Evolutionary conservation across 2,329 filamentous ascomycete genomes (phyloP), one percentile per base, ranked within the genome.

Genomic region (Penicillium psychrosexuale): DNA sequence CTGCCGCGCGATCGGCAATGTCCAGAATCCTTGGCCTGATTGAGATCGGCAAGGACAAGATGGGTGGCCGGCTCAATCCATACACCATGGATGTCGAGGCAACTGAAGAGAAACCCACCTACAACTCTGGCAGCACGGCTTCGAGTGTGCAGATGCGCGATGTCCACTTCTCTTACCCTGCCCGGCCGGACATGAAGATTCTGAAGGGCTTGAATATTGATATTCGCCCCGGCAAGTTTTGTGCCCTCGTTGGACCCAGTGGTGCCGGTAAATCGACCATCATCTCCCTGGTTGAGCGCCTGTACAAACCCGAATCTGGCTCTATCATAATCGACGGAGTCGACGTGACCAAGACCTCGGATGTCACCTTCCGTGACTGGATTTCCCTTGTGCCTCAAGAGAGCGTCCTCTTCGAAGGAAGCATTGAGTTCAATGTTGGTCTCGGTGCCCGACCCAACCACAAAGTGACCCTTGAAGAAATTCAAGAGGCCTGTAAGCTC

Each of bases 211-310:
- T 88, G 28, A 80, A 77, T 5, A 74, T 89, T 24, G 77, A 78
- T 2, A 81, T 88, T 28, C 59, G 54, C 9, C 67, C 72, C 0
- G 72, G 72, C 5, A 60, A 72, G 50, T 78, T 77, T 60, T 74
- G 69, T 13, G 79, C 78, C 2, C 74, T 81, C 15, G 85, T 92
- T 89, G 85, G 86, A 0, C 83, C 84, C 4, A 86, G 83, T 0
- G 86, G 86, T 4, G 82, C 84, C 1, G 86, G 86, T 2, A 89
- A 89, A 66, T 87, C 83, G 0, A 88, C 85, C 28, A 83, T 86
- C 47, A 78, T 88, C 62, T 79, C 82, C 1, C 62, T 80, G 7
- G 62, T 80, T 1, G 80, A 85, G 63, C 77, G 82, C 3, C 78
- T 86, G 52, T 85, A 85, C 66, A 70, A 65, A 0, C 78, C 82